phyloP scores from a whole-genome alignment of 1,284 basidiomycete genomes.

The Cystobasidium pallidum region DNA sequence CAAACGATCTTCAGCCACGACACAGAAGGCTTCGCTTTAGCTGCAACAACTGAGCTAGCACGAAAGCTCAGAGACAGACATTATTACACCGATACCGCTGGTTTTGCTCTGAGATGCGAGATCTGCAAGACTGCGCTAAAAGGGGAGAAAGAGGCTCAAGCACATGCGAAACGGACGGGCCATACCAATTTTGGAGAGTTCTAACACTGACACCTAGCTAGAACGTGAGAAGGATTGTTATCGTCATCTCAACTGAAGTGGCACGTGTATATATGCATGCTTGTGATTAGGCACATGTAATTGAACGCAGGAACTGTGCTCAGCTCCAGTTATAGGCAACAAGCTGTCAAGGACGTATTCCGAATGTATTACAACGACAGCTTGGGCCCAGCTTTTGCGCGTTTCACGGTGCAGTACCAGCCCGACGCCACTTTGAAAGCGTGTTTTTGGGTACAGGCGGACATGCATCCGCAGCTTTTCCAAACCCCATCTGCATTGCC shows the following conservation, averaged over 20 bases:
- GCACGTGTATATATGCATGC: not conserved
- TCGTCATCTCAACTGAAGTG: not conserved
- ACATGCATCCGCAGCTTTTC: not conserved
- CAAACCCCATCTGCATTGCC: not conserved
- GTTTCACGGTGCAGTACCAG: not conserved
- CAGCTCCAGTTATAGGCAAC: too few relatives aligned
- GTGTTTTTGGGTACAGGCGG: not conserved
- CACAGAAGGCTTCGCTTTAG: constrained; percentile 60
- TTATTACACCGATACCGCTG: constrained; percentile 86
- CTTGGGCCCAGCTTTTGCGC: too few relatives aligned
- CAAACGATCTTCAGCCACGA: constrained; percentile 75
- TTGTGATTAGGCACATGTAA: too few relatives aligned
- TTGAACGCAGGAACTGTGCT: too few relatives aligned
- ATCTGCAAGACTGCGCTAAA: constrained; percentile 68
- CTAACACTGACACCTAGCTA: constrained; percentile 55
- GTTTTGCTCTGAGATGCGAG: constrained; percentile 63
- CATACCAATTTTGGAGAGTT: constrained; percentile 89
- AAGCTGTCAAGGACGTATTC: too few relatives aligned
- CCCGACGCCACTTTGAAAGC: not conserved
- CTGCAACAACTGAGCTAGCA: constrained; percentile 72
- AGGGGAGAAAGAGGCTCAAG: constrained; percentile 87
- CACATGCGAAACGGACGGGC: constrained; percentile 81
- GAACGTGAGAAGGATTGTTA: not conserved
- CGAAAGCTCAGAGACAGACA: constrained; percentile 70
- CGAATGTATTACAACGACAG: too few relatives aligned